Evolutionary conservation across 257 asterid genomes (phyloP).

Genomic region (Phtheirospermum japonicum): DNA sequence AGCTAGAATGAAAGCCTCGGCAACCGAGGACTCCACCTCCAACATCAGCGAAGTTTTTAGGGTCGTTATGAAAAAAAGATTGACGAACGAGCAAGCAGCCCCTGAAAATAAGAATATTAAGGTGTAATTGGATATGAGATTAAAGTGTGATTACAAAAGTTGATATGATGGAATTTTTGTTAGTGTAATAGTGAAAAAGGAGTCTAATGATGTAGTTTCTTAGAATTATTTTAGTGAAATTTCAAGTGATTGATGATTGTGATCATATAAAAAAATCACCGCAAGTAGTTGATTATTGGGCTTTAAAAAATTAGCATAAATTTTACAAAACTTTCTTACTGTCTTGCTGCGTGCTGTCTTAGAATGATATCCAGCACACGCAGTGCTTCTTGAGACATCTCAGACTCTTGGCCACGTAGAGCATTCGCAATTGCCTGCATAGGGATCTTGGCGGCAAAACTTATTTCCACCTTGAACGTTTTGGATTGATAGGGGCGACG

Average conservation of each 20-base stretch:
- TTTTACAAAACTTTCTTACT: constrained; percentile 42
- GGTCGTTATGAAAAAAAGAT: constrained; percentile 73
- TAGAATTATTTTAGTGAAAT: no score
- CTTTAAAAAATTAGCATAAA: no score
- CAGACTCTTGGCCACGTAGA: constrained; percentile 83
- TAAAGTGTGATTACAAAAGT: background rate
- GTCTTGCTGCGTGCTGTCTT: constrained; percentile 92
- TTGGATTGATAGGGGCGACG: constrained; percentile 68
- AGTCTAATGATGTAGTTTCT: no score
- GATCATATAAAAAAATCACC: no score
- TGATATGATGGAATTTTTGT: background rate
- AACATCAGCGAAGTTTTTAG: constrained; percentile 63
- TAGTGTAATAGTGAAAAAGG: background rate
- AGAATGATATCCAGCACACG: constrained; percentile 78
- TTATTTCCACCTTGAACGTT: constrained; percentile 74
- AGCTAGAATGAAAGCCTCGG: constrained; percentile 86
- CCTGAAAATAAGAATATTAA: constrained; percentile 38
- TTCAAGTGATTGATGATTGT: no score
- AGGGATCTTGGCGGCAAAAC: constrained; percentile 77
- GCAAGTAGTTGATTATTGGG: no score
- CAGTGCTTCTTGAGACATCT: constrained; percentile 77
- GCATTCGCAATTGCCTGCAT: constrained; percentile 81
- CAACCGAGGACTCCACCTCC: constrained; percentile 95
- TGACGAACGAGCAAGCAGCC: constrained; percentile 86
- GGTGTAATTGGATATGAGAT: background rate